Conservation (phyloP, 2,329 filamentous ascomycete genomes). For the Myriosclerotinia scirpicola region DNA sequence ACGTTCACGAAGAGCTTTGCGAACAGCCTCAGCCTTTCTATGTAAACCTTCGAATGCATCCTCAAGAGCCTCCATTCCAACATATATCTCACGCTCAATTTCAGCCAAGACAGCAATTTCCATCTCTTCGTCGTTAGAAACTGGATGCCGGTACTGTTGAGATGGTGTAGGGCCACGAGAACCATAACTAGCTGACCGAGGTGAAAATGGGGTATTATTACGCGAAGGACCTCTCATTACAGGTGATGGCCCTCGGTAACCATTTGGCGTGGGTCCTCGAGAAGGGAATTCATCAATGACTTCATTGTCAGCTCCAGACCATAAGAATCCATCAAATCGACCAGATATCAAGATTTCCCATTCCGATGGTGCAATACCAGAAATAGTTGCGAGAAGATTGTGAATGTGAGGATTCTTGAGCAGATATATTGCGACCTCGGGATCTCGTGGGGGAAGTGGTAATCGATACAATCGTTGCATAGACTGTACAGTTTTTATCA, state of each 20-base stretch:
- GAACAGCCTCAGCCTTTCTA: conserved; percentile 76
- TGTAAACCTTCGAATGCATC: conserved; percentile 94
- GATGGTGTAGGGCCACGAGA: conserved; percentile 58
- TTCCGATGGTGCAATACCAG: conserved; percentile 86
- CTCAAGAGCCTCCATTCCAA: conserved; percentile 90
- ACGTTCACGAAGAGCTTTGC: conserved; percentile 76
- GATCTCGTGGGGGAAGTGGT: conserved; percentile 70
- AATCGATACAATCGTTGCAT: conserved; percentile 85
- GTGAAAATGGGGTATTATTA: conserved; percentile 39
- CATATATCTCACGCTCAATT: conserved; percentile 89
- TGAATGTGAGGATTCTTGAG: conserved; percentile 80
- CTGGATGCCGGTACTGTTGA: conserved; percentile 57
- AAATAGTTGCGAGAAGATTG: conserved; percentile 81
- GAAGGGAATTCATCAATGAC: conserved; percentile 47
- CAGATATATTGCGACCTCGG: conserved; percentile 82
- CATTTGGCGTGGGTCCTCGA: conserved; percentile 54
- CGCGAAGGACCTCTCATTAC: conserved; percentile 34
- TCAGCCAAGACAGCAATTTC: conserved; percentile 89
- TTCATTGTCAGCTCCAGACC: conserved; percentile 80
- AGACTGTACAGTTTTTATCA: conserved; percentile 73
- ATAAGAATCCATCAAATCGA: conserved; percentile 92
- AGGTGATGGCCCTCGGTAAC: conserved; percentile 42
- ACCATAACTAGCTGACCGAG: conserved; percentile 38
- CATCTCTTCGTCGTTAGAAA: conserved; percentile 90
- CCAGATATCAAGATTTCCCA: conserved; percentile 96